These are phyloP conservation scores for Drechslerella stenobrocha DNA, from an alignment of 2,329 filamentous ascomycete genomes.

Conservation along the genomic window DNA sequence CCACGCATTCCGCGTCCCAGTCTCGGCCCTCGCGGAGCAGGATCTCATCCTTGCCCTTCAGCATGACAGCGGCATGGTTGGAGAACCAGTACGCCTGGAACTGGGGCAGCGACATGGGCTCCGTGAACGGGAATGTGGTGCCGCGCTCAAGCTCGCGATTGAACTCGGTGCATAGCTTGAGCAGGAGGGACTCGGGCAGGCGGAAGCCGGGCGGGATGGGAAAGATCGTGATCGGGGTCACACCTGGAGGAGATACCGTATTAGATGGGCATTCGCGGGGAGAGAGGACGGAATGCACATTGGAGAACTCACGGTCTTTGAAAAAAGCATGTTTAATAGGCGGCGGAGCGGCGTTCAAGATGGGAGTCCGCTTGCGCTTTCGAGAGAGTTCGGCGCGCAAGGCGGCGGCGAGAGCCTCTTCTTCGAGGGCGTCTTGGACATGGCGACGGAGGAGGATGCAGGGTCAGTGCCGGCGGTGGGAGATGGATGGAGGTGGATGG, in stretches of 20 bases:
- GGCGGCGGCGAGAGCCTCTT: constrained; percentile 16
- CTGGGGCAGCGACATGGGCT: constrained; percentile 64
- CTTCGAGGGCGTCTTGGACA: neutral
- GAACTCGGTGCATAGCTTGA: constrained; percentile 68
- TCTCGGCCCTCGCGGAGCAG: constrained; percentile 58
- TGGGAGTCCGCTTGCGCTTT: constrained; percentile 45
- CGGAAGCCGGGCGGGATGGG: constrained; percentile 67
- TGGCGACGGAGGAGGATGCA: neutral
- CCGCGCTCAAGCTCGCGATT: constrained; percentile 73
- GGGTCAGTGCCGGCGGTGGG: neutral
- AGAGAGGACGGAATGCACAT: too few species aligned
- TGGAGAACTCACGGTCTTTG: constrained; percentile 42
- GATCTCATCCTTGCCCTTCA: constrained; percentile 64
- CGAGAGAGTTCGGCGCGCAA: constrained; percentile 27
- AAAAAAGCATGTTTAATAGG: constrained; percentile 45
- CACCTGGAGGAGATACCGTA: too few species aligned
- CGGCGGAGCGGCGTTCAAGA: constrained; percentile 23
- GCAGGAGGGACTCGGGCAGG: constrained; percentile 66
- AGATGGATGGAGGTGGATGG: neutral
- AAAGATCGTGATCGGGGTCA: constrained; percentile 69
- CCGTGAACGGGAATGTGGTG: constrained; percentile 72
- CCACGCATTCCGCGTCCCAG: constrained; percentile 68
- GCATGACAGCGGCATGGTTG: constrained; percentile 72
- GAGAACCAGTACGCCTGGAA: constrained; percentile 75
- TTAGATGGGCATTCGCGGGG: too few species aligned